Conservation (phyloP, 2,329 filamentous ascomycete genomes). For the Rachicladosporium sp. region DNA sequence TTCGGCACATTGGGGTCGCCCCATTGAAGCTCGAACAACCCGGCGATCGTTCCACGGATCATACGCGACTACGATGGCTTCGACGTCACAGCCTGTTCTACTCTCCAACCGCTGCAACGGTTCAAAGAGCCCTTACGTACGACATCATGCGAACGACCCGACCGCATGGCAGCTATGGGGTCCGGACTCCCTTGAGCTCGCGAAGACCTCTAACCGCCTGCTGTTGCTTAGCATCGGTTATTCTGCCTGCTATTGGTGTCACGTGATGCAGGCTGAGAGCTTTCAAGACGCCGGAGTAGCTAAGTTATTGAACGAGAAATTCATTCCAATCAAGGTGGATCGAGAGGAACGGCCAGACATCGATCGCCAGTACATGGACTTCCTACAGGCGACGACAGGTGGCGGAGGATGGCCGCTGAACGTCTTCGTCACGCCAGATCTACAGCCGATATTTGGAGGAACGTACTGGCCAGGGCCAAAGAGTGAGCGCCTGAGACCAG, state of each 20-base stretch:
- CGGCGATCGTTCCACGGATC: too few relatives aligned
- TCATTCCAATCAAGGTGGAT: conserved; percentile 87
- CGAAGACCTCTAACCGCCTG: conserved; percentile 70
- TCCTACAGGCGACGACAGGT: conserved; percentile 83
- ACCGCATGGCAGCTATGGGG: conserved; percentile 90
- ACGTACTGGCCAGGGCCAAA: conserved; percentile 88
- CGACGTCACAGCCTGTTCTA: conserved; percentile 9
- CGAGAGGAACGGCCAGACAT: conserved; percentile 88
- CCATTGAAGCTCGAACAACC: too few relatives aligned
- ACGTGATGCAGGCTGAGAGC: conserved; percentile 86
- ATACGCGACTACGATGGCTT: not conserved
- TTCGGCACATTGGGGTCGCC: too few relatives aligned
- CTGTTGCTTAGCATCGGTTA: conserved; percentile 94
- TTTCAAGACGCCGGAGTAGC: conserved; percentile 78
- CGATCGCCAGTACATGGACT: conserved; percentile 97
- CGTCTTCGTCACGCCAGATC: conserved; percentile 85
- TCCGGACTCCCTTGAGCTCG: conserved; percentile 61
- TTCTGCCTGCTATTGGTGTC: conserved; percentile 81
- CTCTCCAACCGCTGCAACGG: conserved; percentile 43
- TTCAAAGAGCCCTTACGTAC: conserved; percentile 57
- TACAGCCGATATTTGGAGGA: conserved; percentile 89
- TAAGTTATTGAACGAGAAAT: conserved; percentile 67
- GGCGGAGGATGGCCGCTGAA: conserved; percentile 91
- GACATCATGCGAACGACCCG: conserved; percentile 63
- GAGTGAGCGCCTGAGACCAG: conserved; percentile 38